Conservation (phyloP, 2,329 filamentous ascomycete genomes). For the Exophiala aquamarina region DNA sequence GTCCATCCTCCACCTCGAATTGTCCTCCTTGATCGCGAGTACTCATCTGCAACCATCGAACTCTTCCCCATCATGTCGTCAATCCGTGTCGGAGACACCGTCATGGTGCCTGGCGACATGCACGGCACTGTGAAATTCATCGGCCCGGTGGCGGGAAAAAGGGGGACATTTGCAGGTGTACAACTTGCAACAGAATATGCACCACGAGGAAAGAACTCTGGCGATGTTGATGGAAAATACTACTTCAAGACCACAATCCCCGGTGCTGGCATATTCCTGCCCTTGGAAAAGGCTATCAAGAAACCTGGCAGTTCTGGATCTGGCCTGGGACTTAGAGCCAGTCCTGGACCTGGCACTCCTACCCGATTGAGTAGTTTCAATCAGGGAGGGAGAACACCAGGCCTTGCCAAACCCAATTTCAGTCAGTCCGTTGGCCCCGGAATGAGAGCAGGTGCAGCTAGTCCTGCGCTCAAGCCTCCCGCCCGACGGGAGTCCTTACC, state of each 20-base stretch:
- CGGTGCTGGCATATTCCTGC: slow-evolving; percentile 90
- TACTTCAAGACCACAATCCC: slow-evolving; percentile 81
- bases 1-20: neutral
- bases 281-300: slow-evolving; percentile 74
- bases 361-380: slow-evolving; percentile 58
- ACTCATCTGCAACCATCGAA: neutral
- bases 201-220: slow-evolving; percentile 85
- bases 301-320: slow-evolving; percentile 61
- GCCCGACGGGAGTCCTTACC: slow-evolving; percentile 72
- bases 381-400: slow-evolving; percentile 51
- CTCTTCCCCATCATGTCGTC: slow-evolving; percentile 20
- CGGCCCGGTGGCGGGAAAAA: slow-evolving; percentile 82
- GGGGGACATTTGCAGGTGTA: slow-evolving; percentile 87
- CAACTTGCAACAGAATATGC: slow-evolving; percentile 83
- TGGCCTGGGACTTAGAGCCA: slow-evolving; percentile 13
- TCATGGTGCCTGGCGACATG: slow-evolving; percentile 68
- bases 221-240: slow-evolving; percentile 80
- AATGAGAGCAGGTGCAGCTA: slow-evolving; percentile 56
- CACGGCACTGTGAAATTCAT: slow-evolving; percentile 85
- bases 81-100: slow-evolving; percentile 27
- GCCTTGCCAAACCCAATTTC: slow-evolving; percentile 70
- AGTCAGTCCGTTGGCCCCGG: slow-evolving; percentile 83
- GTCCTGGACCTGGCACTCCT: slow-evolving; percentile 46
- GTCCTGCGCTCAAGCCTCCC: slow-evolving; percentile 68
- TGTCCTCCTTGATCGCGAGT: neutral